phyloP scores from a whole-genome alignment of 352 stramenopile species.

The Pythium aristosporum region DNA sequence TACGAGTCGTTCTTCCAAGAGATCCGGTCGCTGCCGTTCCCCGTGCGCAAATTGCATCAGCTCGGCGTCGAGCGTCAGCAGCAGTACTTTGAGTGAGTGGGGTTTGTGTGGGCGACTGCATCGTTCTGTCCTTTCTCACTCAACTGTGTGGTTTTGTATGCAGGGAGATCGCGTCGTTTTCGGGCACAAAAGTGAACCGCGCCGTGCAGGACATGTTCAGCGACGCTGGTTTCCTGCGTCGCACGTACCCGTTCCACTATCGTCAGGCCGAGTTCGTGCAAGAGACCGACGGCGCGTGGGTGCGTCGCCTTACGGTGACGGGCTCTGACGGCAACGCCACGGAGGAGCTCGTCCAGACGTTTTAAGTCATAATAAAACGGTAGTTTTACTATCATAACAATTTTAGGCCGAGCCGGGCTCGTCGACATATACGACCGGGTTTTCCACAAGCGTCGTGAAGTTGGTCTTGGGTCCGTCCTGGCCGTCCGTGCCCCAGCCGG shows the following conservation, averaged over 20 bases:
- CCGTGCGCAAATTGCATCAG: slow-evolving; percentile 67
- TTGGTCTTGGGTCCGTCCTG: slow-evolving; percentile 52
- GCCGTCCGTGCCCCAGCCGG: slow-evolving; percentile 60
- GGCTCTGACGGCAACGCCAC: background rate
- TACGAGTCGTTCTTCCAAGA: slow-evolving; percentile 59
- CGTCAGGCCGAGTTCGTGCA: slow-evolving; percentile 53
- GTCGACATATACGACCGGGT: background rate
- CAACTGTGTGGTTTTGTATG: background rate
- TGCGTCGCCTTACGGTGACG: slow-evolving; percentile 22
- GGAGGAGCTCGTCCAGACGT: slow-evolving; percentile 28
- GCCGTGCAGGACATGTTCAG: slow-evolving; percentile 68
- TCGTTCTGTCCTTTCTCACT: background rate
- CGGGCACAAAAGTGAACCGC: slow-evolving; percentile 36
- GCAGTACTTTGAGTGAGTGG: slow-evolving; percentile 24
- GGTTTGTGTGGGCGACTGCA: background rate
- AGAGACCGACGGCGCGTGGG: slow-evolving; percentile 31
- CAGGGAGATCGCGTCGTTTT: slow-evolving; percentile 25
- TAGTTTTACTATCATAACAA: background rate
- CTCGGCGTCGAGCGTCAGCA: slow-evolving; percentile 39
- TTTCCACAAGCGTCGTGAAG: slow-evolving; percentile 51
- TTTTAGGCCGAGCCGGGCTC: background rate
- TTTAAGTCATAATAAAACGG: slow-evolving; percentile 6
- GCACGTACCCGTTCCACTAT: slow-evolving; percentile 64
- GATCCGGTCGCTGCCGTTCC: slow-evolving; percentile 37
- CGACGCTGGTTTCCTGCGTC: slow-evolving; percentile 53